These are phyloP conservation scores for Globisporangium orthogonon DNA, from an alignment of 352 stramenopile species.

Conservation along the genomic window DNA sequence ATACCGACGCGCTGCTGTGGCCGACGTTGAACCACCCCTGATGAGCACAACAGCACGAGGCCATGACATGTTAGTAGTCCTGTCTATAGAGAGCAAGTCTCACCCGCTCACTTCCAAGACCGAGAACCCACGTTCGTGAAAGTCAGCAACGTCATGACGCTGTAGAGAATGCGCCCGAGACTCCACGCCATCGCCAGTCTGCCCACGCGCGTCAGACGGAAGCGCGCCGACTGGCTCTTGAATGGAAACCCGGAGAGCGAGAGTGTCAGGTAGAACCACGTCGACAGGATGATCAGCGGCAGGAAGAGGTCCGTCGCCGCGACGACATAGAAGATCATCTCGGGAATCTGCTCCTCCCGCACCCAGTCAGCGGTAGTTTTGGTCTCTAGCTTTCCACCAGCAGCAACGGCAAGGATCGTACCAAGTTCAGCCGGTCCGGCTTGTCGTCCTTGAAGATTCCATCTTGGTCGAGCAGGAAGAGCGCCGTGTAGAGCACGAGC, in stretches of 20 bases:
- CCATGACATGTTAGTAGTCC: not conserved
- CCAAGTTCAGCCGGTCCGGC: conserved; percentile 60
- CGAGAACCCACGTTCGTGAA: conserved; percentile 60
- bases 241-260: conserved; percentile 86
- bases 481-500: conserved; percentile 82
- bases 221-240: conserved; percentile 53
- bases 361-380: not conserved
- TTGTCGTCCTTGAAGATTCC: conserved; percentile 78
- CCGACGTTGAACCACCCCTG: conserved; percentile 84
- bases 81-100: not conserved
- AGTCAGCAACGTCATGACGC: conserved; percentile 83
- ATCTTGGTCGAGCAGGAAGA: conserved; percentile 83
- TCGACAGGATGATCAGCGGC: conserved; percentile 85
- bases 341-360: conserved; percentile 38
- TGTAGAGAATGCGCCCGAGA: conserved; percentile 80
- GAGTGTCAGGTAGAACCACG: conserved; percentile 87
- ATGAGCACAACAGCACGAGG: not conserved
- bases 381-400: not conserved
- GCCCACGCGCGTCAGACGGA: conserved; percentile 54
- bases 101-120: not conserved
- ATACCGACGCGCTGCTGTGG: conserved; percentile 57
- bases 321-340: conserved; percentile 78
- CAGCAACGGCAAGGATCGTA: conserved; percentile 13
- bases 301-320: conserved; percentile 83
- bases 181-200: conserved; percentile 79